Conservation (phyloP, 176 grass and related monocot species). For the Ensete ventricosum region DNA sequence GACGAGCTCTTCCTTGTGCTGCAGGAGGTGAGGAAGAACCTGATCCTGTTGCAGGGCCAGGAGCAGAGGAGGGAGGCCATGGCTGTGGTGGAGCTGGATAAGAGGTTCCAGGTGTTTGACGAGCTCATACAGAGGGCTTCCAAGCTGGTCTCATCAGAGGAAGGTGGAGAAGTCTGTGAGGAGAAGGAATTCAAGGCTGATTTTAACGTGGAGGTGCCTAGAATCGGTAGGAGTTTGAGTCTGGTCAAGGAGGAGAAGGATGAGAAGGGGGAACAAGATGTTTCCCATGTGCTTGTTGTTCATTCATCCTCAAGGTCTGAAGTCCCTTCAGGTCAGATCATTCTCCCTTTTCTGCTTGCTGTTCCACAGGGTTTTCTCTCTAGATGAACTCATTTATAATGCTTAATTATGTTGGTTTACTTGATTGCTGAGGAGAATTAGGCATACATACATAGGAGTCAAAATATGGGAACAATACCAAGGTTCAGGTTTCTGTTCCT, state of each 20-base stretch:
- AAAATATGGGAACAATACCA: too few relatives aligned
- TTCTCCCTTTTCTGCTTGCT: constrained; percentile 1
- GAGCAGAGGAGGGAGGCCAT: constrained; percentile 80
- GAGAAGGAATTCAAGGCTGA: neutral
- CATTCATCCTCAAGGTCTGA: constrained; percentile 31
- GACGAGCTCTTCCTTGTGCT: constrained; percentile 57
- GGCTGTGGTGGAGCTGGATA: constrained; percentile 66
- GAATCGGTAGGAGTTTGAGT: constrained; percentile 9
- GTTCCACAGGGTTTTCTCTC: neutral
- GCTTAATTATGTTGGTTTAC: too few relatives aligned
- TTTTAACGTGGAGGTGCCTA: neutral
- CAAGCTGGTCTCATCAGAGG: constrained; percentile 21
- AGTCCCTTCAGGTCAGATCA: constrained; percentile 38
- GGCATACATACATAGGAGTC: too few relatives aligned
- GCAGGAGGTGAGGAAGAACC: constrained; percentile 60
- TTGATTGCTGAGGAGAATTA: too few relatives aligned
- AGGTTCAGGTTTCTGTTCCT: too few relatives aligned
- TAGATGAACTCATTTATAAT: neutral
- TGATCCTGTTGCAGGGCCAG: constrained; percentile 36
- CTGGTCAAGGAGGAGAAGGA: constrained; percentile 27
- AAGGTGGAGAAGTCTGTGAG: neutral
- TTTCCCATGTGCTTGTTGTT: constrained; percentile 17
- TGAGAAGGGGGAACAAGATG: constrained; percentile 10
- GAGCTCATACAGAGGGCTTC: constrained; percentile 74
- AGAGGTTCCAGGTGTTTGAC: constrained; percentile 60